Evolutionary conservation across 495 filamentous ascomycete genomes (phyloP).

Genomic region (Penicillium paxilli): DNA sequence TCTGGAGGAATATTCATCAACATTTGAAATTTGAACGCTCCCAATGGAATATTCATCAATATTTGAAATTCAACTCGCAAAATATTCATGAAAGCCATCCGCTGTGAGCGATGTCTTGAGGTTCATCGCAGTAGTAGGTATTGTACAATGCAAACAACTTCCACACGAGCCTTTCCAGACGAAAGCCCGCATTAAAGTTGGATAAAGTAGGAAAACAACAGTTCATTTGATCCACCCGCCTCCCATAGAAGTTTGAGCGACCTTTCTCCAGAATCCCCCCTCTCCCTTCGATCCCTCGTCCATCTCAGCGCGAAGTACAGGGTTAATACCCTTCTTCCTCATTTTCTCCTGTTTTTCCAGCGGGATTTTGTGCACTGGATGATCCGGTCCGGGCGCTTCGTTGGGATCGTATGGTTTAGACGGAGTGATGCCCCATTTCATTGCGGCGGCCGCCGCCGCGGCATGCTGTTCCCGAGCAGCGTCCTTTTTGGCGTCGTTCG

Average conservation of each 20-base stretch:
- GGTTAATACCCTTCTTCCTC: slow-evolving; percentile 21
- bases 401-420: slow-evolving; percentile 1
- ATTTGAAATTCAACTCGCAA: no score
- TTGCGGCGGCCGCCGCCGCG: not conserved
- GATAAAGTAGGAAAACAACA: no score
- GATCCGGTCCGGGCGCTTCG: slow-evolving; percentile 7
- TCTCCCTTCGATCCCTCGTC: slow-evolving; percentile 17
- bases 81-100: no score
- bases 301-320: slow-evolving; percentile 19
- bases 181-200: no score
- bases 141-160: no score
- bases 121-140: no score
- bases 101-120: no score
- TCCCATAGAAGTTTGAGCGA: slow-evolving; percentile 17
- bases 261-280: slow-evolving; percentile 20
- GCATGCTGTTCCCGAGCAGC: not conserved
- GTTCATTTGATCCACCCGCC: slow-evolving; percentile 23
- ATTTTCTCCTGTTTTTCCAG: slow-evolving; percentile 24
- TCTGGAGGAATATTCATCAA: no score
- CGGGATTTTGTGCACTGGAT: slow-evolving; percentile 22
- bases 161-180: no score
- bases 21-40: no score
- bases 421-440: slow-evolving; percentile 19
- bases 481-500: not conserved
- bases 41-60: no score